phyloP scores from a whole-genome alignment of 75 land plant species.

The Gnetum montanum region DNA sequence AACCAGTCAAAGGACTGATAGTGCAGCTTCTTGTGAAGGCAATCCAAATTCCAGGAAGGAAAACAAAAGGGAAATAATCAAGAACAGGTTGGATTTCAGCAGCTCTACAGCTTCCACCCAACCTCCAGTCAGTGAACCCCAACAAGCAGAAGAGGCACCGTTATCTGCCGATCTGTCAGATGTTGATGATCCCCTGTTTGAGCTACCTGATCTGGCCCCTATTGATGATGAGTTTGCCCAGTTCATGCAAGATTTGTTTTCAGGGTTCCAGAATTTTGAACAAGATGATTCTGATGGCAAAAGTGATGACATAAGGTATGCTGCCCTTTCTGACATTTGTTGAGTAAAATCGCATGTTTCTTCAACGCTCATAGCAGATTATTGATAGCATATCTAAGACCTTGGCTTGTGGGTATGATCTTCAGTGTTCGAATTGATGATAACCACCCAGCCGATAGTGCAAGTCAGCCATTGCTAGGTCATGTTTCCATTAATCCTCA shows the following conservation, averaged over 20 bases:
- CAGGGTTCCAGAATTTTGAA: background rate
- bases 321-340: background rate
- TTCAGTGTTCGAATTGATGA: background rate
- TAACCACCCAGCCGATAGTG: background rate
- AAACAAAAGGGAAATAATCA: background rate
- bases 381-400: background rate
- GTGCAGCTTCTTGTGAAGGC: background rate
- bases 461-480: background rate
- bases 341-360: background rate
- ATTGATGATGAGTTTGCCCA: conserved; percentile 4
- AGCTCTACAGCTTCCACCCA: background rate
- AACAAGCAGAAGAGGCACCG: background rate
- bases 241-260: conserved; percentile 5
- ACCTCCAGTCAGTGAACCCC: background rate
- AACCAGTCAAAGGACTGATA: background rate
- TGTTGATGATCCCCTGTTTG: background rate
- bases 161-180: background rate
- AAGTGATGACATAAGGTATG: conserved; percentile 2
- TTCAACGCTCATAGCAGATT: background rate
- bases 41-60: conserved; percentile 1
- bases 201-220: background rate
- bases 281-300: background rate
- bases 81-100: conserved; percentile 1
- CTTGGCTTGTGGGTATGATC: background rate
- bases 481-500: no score